Evolutionary conservation across 495 filamentous ascomycete genomes (phyloP).

Genomic region (Cercophora sp.): DNA sequence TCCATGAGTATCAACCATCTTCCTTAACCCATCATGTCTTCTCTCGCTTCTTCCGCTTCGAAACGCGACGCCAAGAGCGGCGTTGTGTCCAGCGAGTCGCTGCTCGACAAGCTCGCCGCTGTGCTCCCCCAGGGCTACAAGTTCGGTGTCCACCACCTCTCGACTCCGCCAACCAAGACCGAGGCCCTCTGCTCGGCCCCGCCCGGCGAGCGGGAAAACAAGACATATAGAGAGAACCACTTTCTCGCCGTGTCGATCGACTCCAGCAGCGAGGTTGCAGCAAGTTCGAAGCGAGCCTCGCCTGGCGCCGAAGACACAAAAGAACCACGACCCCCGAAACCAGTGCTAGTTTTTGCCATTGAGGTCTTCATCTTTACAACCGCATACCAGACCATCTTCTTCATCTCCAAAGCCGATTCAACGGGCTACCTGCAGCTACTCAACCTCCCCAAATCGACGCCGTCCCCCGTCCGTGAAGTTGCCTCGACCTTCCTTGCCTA

Average conservation of each 20-base stretch:
- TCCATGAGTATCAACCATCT: too few species aligned
- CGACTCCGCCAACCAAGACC: conserved; percentile 71
- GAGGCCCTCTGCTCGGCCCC: conserved; percentile 75
- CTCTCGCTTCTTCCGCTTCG: conserved; percentile 10
- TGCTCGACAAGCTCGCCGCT: conserved; percentile 57
- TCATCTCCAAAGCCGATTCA: conserved; percentile 95
- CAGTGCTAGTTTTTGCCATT: conserved; percentile 47
- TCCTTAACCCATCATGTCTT: too few species aligned
- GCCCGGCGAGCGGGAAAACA: conserved; percentile 61
- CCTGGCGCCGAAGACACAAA: conserved; percentile 28
- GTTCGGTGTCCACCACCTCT: conserved; percentile 80
- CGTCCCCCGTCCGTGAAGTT: conserved; percentile 70
- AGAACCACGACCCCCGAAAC: conserved; percentile 5
- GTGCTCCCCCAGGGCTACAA: conserved; percentile 65
- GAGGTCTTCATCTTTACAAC: conserved; percentile 69
- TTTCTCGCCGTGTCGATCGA: conserved; percentile 73
- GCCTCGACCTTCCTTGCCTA: conserved; percentile 71
- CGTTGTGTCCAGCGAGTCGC: conserved; percentile 8
- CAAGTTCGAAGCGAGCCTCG: conserved; percentile 21
- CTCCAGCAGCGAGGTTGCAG: conserved; percentile 1
- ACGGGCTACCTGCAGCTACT: conserved; percentile 78
- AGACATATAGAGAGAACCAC: conserved; percentile 83
- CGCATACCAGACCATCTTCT: conserved; percentile 74
- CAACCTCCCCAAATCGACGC: conserved; percentile 52
- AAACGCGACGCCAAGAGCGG: conserved; percentile 11